phyloP scores from a whole-genome alignment of 129 eudicot genomes.

The Lactuca sativa region DNA sequence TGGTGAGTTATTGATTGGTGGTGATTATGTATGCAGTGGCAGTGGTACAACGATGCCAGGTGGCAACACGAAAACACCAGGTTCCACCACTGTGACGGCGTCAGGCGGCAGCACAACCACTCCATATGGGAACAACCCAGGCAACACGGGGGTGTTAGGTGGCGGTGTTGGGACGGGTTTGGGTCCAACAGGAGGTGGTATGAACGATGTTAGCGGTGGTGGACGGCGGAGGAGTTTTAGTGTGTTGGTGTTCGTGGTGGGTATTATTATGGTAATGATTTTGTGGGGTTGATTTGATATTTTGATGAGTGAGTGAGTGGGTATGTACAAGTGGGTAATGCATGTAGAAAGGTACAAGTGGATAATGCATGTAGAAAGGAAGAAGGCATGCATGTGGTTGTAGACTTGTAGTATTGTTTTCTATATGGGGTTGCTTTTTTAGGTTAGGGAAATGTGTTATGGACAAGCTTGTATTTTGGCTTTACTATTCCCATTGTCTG shows the following conservation, averaged over 20 bases:
- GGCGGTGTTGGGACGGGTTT: conserved; percentile 31
- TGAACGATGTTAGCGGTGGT: conserved; percentile 37
- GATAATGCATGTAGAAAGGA: background rate
- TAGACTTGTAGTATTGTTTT: conserved; percentile 8
- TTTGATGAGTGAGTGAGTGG: background rate
- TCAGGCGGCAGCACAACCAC: conserved; percentile 32
- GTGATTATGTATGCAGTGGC: conserved; percentile 23
- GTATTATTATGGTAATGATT: conserved; percentile 21
- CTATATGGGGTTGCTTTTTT: background rate
- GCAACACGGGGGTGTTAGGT: conserved; percentile 36
- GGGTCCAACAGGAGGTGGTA: conserved; percentile 36
- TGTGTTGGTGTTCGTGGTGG: conserved; percentile 2
- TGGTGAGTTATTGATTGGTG: background rate
- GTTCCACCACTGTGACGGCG: conserved; percentile 35
- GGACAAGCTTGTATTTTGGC: conserved; percentile 31
- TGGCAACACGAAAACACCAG: conserved; percentile 28
- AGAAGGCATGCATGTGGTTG: conserved; percentile 9
- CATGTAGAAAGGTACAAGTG: conserved; percentile 25
- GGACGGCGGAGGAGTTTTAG: conserved; percentile 9
- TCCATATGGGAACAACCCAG: conserved; percentile 38
- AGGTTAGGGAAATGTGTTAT: conserved; percentile 23
- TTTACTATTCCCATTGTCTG: conserved; percentile 13
- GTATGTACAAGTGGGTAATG: conserved; percentile 27
- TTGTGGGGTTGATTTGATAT: conserved; percentile 24
- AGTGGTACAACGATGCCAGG: background rate